Evolutionary conservation across 1,284 basidiomycete species (phyloP), one percentile per base, ranked within the genome.

Genomic region (Malassezia nana): DNA sequence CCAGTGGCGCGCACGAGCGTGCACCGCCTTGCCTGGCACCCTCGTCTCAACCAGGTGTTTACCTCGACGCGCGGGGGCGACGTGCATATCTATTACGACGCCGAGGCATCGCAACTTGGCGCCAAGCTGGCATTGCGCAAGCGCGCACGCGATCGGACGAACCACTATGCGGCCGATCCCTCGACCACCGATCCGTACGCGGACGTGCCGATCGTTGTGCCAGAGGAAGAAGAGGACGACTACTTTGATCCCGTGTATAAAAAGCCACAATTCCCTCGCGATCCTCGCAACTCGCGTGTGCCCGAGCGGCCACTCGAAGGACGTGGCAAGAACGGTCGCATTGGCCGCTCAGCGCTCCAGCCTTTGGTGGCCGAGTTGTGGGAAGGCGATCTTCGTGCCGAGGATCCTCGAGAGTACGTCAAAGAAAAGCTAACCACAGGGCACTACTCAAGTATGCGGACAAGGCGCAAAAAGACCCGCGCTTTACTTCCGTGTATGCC

Each of bases 341-440:
- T 99, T 41, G 94, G 94, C 22, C 86, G 89, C 31, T 89, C 87
- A 76, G 92, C 89, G 4, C 95, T 87, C 42, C 89, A 94, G 64
- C 87, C 92, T 68, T 82, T 95, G 58, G 89, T 98, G 39, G 89
- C 94, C 76, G 86, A 87, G 65, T 77, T 98, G 72, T 89, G 90
- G 51, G 26, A 35, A 2, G 20, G 59, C 58, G 40, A 59, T 58
- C 51, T 57, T 58, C 59, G 62, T 46, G 58, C 46, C 62, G 58
- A 69, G 42, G 78, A 96, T 86, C 92, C 92, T 28, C 84, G 92
- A 60, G 90, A 95, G 46, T 49, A 26, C 46, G 46, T 49, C 8
- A 16, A 24, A 15, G 2, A 15, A 2, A 33, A 20, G 28, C 29
- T 46, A 24, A 32, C 32, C 7, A 47, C 43, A 46, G 49, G 77